phyloP scores from a whole-genome alignment of 306 rosid genomes.

The Dryas octopetala region DNA sequence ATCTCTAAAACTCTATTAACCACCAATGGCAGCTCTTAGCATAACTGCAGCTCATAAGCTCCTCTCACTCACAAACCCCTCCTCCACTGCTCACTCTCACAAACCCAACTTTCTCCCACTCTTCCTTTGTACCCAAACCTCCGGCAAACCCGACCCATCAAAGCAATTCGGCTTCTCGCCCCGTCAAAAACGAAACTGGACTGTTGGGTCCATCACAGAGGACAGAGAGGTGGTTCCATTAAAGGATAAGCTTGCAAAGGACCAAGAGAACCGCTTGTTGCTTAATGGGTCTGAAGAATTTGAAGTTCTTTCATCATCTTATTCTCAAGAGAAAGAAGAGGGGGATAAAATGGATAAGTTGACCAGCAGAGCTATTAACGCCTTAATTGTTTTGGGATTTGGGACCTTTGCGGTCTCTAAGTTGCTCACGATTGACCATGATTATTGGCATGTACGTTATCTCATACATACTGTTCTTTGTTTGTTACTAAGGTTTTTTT shows the following conservation, averaged over 20 bases:
- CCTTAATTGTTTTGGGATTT: constrained; percentile 74
- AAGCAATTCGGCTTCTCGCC: constrained; percentile 24
- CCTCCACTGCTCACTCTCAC: constrained; percentile 22
- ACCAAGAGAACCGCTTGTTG: constrained; percentile 29
- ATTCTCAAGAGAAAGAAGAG: constrained; percentile 25
- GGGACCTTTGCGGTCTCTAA: constrained; percentile 82
- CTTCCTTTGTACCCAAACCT: constrained; percentile 27
- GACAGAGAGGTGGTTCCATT: constrained; percentile 49
- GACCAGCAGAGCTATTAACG: constrained; percentile 57
- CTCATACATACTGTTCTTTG: constrained; percentile 9
- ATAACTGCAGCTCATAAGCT: constrained; percentile 29
- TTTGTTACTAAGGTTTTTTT: neutral
- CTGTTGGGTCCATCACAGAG: constrained; percentile 48
- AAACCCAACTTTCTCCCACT: constrained; percentile 25
- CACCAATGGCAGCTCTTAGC: constrained; percentile 51
- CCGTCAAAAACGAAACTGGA: constrained; percentile 35
- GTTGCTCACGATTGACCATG: constrained; percentile 84
- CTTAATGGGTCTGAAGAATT: constrained; percentile 38
- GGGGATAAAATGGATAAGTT: constrained; percentile 36
- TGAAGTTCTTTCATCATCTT: constrained; percentile 30
- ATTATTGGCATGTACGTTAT: constrained; percentile 83
- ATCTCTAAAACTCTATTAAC: neutral
- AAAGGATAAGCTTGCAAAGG: constrained; percentile 30
- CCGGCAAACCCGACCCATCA: constrained; percentile 13
- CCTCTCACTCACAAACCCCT: neutral